Conservation (phyloP, 768 basidiomycete species). For the Jaapia argillacea region DNA sequence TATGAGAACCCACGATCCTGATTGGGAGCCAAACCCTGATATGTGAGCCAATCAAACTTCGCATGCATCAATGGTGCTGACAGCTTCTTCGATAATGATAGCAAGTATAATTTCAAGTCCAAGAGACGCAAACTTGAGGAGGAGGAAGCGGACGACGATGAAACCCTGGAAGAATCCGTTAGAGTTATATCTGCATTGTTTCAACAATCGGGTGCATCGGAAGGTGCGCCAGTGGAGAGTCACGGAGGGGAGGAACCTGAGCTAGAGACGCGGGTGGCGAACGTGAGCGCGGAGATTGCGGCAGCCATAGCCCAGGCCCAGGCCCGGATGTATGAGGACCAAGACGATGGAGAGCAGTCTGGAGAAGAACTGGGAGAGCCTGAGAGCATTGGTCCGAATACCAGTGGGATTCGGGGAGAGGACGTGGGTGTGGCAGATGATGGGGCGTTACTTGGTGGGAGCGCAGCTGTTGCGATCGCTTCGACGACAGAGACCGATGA, state of each 20-base stretch:
- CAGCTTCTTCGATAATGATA: slow-evolving; percentile 17
- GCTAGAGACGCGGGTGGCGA: slow-evolving; percentile 60
- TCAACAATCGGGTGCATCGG: slow-evolving; percentile 28
- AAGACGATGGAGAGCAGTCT: slow-evolving; percentile 21
- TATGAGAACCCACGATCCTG: slow-evolving; percentile 81
- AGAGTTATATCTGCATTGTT: slow-evolving; percentile 67
- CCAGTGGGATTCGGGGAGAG: slow-evolving; percentile 43
- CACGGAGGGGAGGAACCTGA: slow-evolving; percentile 6
- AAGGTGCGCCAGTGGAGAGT: slow-evolving; percentile 3
- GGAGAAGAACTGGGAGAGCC: slow-evolving; percentile 17
- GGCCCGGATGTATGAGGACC: slow-evolving; percentile 49
- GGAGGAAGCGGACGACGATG: slow-evolving; percentile 33
- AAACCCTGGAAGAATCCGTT: slow-evolving; percentile 64
- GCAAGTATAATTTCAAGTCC: slow-evolving; percentile 72
- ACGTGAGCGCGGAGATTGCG: slow-evolving; percentile 71
- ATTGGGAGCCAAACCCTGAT: slow-evolving; percentile 78
- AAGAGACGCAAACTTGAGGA: slow-evolving; percentile 46
- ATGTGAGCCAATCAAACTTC: slow-evolving; percentile 38
- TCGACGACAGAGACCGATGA: not conserved
- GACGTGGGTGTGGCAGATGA: not conserved
- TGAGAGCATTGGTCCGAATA: slow-evolving; percentile 44
- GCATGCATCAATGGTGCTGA: not conserved
- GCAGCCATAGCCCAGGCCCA: slow-evolving; percentile 72
- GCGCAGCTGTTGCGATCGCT: not conserved
- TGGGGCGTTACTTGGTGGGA: not conserved